phyloP scores from a whole-genome alignment of 1,284 basidiomycete species.

The Boletellus sp. region DNA sequence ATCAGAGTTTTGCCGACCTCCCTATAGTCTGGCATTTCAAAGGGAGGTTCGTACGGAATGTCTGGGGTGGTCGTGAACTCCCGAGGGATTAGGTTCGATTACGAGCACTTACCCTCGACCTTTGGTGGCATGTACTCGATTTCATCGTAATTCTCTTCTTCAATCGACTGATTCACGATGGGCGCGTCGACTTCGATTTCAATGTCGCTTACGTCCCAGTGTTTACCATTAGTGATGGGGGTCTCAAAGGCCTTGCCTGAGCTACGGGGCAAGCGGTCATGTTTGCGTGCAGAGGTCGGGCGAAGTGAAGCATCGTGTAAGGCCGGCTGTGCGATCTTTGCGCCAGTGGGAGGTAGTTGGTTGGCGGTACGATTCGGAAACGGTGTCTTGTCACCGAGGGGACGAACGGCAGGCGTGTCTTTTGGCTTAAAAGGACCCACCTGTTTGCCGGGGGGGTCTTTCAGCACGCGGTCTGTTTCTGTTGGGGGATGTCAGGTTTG shows the following conservation, averaged over 20 bases:
- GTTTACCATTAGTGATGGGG: constrained; percentile 60
- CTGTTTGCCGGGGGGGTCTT: constrained; percentile 22
- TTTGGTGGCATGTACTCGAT: constrained; percentile 78
- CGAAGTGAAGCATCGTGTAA: constrained; percentile 37
- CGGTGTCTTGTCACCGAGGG: constrained; percentile 55
- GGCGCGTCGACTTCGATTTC: constrained; percentile 42
- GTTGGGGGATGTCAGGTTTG: constrained; percentile 3
- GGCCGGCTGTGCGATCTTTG: constrained; percentile 34
- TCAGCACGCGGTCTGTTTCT: constrained; percentile 28
- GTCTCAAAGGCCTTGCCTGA: constrained; percentile 55
- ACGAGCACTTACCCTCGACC: constrained; percentile 47
- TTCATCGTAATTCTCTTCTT: constrained; percentile 55
- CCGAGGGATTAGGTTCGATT: neutral
- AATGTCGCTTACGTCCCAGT: constrained; percentile 71
- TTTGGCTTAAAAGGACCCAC: constrained; percentile 25
- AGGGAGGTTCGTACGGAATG: constrained; percentile 49
- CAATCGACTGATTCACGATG: constrained; percentile 34
- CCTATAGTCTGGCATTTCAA: constrained; percentile 56
- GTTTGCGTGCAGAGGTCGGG: constrained; percentile 62
- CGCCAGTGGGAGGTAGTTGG: constrained; percentile 22
- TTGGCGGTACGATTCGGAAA: constrained; percentile 50
- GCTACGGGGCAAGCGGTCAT: constrained; percentile 44
- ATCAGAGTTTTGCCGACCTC: constrained; percentile 47
- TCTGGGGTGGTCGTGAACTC: constrained; percentile 33
- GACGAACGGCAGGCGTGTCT: constrained; percentile 35